Evolutionary conservation across 352 stramenopile species (phyloP), one percentile per base, ranked within the genome.

Genomic region (Pythium rhizo-oryzae): DNA sequence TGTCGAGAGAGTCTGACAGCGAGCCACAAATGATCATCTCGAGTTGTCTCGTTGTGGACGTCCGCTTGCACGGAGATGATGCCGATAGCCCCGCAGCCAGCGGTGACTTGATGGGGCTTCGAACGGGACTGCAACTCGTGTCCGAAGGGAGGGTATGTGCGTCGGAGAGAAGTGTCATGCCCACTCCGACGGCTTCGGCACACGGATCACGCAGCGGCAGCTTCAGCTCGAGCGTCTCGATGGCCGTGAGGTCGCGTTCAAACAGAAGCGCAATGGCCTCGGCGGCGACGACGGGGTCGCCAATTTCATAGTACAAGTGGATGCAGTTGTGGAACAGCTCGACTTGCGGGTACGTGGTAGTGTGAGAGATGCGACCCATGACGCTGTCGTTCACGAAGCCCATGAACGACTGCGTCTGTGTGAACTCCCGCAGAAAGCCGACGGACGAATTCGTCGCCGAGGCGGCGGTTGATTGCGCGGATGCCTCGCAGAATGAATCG

Each of bases 271-370:
- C 61, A 55, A 90, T 84, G 3, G 78, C 81, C 16, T 58, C 46
- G 15, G 69, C 53, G 8, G 73, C 66, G 1, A 44, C 44, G 8
- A 25, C 21, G 4, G 23, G 19, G 33, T 79, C 60, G 18, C 49
- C 74, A 4, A 82, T 64, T 51, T 90, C 80, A 15, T 77, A 73
- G 24, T 75, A 69, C 16, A 92, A 66, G 49, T 92, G 78, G 21
- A 89, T 67, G 39, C 81, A 92, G 44, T 90, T 79, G 51, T 83
- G 76, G 44, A 92, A 92, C 23, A 92, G 74, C 52, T 85, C 80
- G 37, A 87, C 25, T 41, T 77, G 76, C 8, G 61, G 68, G 63
- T 75, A 78, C 49, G 69, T 67, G 12, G 69, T 64, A 15, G 71
- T 65, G 64, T 81, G 72, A 47, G 67, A 78, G 19, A 76, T 59